Conservation (phyloP, 306 rosid species). For the Spatholobus suberectus region DNA sequence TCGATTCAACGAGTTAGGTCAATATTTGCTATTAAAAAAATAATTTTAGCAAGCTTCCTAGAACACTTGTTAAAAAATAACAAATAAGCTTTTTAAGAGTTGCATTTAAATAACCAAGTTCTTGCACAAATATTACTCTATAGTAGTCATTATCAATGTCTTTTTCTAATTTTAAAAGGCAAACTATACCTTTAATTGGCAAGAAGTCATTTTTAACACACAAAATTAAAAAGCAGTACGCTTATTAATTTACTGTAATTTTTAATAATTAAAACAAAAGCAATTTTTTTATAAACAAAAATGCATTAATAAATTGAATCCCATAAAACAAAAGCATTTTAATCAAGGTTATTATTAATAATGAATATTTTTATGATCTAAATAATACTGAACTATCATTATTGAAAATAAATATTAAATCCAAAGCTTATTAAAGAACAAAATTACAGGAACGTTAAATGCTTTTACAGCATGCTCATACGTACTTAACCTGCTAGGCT, state of each 20-base stretch:
- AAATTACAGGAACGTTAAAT: neutral
- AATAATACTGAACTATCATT: neutral
- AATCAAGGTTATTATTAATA: neutral
- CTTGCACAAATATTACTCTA: neutral
- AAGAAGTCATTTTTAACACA: neutral
- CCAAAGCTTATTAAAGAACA: neutral
- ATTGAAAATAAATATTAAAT: neutral
- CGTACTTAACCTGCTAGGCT: conserved; percentile 17
- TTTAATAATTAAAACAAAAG: neutral
- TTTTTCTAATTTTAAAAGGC: neutral
- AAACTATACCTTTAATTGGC: neutral
- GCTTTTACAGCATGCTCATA: neutral
- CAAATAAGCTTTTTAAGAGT: neutral
- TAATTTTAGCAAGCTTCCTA: neutral
- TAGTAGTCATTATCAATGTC: neutral
- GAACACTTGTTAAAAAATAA: neutral
- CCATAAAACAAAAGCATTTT: neutral
- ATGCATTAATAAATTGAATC: too few relatives aligned
- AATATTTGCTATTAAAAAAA: neutral
- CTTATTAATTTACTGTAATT: neutral
- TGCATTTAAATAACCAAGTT: neutral
- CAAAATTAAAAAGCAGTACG: neutral
- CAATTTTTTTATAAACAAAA: too few relatives aligned
- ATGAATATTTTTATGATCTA: neutral
- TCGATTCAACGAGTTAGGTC: conserved; percentile 23